Evolutionary conservation across 116 monocot genomes (phyloP), one percentile per base, ranked within the genome.

Genomic region (Phalaenopsis hybrid): DNA sequence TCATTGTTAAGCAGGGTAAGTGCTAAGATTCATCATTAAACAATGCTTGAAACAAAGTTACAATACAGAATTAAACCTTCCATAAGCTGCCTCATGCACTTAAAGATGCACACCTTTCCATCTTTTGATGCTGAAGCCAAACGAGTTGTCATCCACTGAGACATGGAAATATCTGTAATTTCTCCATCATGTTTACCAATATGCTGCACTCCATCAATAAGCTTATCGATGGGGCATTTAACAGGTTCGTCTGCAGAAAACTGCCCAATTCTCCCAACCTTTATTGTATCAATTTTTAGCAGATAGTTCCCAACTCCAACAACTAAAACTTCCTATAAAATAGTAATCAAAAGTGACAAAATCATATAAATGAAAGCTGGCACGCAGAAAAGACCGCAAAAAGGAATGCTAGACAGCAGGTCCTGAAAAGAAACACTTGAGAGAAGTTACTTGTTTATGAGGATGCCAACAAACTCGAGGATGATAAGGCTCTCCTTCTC

Each of bases 121-220:
- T 99, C 99, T 83, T 90, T 95, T 68, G 99, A 95, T 59, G 93
- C 92, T 61, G 99, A 95, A 50, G 82, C 99, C 80, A 99, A 85
- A 31, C 99, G 99, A 80, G 95, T 99, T 12, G 82, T 93, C 99
- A 99, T 99, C 99, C 99, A 99, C 74, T 99, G 99, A 76, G 89
- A 99, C 82, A 99, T 93, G n/a, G 99, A 99, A 78, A 99, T 80
- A 85, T 95, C 95, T 55, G 93, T 99, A 34, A 99, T 86, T 46
- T 95, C 95, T 10, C 81, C 92, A 86, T 99, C 95, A 89, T 99
- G 99, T 85, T 89, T 93, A 59, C 99, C 99, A 82, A 95, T 84
- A 79, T 92, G 65, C 23, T 95, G 91, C 44, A 99, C 84, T 46
- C 99, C 99, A 81, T 99, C 93, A 79, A 87, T 85, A 17, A 90